These are phyloP conservation scores for Kalmanozyma brasiliensis DNA, from an alignment of 1,284 basidiomycete genomes.

Conservation along the genomic window DNA sequence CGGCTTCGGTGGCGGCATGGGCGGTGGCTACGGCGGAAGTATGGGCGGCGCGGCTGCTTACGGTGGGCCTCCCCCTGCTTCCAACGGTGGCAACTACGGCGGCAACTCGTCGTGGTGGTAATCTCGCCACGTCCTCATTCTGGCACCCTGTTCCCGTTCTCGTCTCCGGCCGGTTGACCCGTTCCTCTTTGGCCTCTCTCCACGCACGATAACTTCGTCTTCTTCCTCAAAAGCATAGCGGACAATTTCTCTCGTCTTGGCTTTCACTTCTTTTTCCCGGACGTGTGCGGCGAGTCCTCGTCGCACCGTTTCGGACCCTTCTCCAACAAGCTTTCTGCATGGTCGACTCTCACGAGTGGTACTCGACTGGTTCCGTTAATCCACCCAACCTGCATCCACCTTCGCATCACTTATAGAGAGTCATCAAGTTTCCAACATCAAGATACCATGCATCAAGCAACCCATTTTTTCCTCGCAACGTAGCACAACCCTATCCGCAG, in stretches of 20 bases:
- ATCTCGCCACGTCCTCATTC: background rate
- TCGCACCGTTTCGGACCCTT: too few species aligned
- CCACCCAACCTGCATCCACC: conserved; percentile 46
- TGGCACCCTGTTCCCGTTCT: conserved; percentile 3
- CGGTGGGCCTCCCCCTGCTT: conserved; percentile 52
- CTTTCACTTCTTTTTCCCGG: conserved; percentile 7
- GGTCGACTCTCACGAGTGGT: conserved; percentile 46
- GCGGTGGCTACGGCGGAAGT: conserved; percentile 43
- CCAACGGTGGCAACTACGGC: conserved; percentile 52
- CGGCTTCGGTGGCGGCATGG: conserved; percentile 48
- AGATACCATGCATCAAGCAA: conserved; percentile 51
- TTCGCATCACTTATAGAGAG: conserved; percentile 48
- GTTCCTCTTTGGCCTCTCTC: conserved; percentile 14
- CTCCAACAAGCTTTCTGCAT: conserved; percentile 32
- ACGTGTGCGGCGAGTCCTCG: too few species aligned
- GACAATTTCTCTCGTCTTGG: conserved; percentile 32
- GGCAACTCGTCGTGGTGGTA: conserved; percentile 53
- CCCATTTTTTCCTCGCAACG: conserved; percentile 27
- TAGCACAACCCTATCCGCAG: conserved; percentile 41
- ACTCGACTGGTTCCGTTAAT: conserved; percentile 43
- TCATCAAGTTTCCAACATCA: conserved; percentile 32
- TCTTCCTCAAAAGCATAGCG: conserved; percentile 38
- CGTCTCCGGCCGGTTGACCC: conserved; percentile 1
- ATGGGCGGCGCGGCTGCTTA: conserved; percentile 34
- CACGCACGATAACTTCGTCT: conserved; percentile 35